A percentile compares a stretch with the other conserved stretches of the same genome.
Conservation (phyloP, 2,329 filamentous ascomycete species). For the Curvularia eragrostidis region DNA sequence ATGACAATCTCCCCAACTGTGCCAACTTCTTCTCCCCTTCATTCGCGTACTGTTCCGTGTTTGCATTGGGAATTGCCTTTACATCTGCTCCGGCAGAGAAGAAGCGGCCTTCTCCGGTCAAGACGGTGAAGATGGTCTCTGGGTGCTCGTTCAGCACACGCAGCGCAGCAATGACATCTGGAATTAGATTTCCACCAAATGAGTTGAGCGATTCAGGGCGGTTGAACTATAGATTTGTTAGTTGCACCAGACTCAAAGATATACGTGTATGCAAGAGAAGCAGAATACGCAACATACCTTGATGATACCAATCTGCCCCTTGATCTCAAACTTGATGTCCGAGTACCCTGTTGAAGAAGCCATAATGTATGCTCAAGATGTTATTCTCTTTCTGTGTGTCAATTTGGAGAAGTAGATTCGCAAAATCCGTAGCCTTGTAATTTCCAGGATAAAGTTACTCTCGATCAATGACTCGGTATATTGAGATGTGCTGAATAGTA, state of each 20-base stretch:
- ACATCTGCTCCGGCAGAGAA: slow-evolving; percentile 60
- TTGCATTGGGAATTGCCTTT: slow-evolving; percentile 36
- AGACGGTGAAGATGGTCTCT: slow-evolving; percentile 58
- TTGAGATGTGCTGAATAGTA: neutral
- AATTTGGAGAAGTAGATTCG: neutral
- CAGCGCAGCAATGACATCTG: slow-evolving; percentile 54
- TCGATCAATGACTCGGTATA: neutral
- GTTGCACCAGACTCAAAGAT: neutral
- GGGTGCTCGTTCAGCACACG: slow-evolving; percentile 56
- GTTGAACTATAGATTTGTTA: slow-evolving; percentile 49
- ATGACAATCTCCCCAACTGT: slow-evolving; percentile 35
- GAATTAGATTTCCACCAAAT: slow-evolving; percentile 56
- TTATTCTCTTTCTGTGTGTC: neutral
- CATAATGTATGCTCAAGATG: slow-evolving; percentile 25
- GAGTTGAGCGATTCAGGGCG: slow-evolving; percentile 58
- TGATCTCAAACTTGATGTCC: slow-evolving; percentile 55
- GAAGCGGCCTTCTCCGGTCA: slow-evolving; percentile 60
- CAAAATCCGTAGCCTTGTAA: neutral
- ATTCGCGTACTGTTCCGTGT: slow-evolving; percentile 25
- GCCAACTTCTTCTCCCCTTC: slow-evolving; percentile 45
- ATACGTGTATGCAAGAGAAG: neutral
- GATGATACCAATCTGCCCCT: slow-evolving; percentile 55
- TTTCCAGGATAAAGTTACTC: too few relatives aligned
- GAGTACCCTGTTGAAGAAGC: slow-evolving; percentile 39
- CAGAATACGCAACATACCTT: slow-evolving; percentile 43